Base-by-base conservation (phyloP, 805 yeast genomes). In the Yarrowia hollandica region DNA sequence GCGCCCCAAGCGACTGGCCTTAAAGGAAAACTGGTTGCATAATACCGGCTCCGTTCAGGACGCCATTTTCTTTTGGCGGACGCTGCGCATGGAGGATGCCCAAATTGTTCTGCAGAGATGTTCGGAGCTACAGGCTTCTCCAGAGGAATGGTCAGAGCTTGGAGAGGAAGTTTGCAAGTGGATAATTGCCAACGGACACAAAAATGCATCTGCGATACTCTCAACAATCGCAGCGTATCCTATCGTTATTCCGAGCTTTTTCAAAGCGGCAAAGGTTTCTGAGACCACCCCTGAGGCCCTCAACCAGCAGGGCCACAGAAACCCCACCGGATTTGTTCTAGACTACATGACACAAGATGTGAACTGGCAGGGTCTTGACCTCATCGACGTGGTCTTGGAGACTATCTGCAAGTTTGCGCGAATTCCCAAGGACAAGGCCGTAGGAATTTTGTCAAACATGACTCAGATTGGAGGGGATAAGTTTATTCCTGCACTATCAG, bases 381-480 rank as follows among this genome's bases (percentile, higher is more conserved):
- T 48, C 3, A 48, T 48, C 4, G 30, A 39, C 11, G 38, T 35
- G 31, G 59, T 33, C 34, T 15, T 60, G 16, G 48, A 25, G 8
- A 26, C 38, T 7, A 25, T 25, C 31, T 26, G 50, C 23, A 38
- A n/a, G 21, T 23, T 38, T 28, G 25, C 52, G 30, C 38, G 56
- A 28, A 16, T 30, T 31, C 41, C 44, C 33, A 46, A 16, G 12
- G 10, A 31, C 30, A 59, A 33, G 46, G 46, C 33, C 1, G 34
- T 30, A 0, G 38, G 54, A 12, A 44, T 31, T 19, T n/a, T 28
- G 22, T 25, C 62, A 7, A 37, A 26, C 19, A 26, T 26, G 34
- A 25, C 37, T 23, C 37, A 57, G n/a, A 34, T 26, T 38, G 57
- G 44, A 23, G 31, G 31, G 41, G 61, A 60, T 25, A 62, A 61